Evolutionary conservation across 2,329 filamentous ascomycete genomes (phyloP), one percentile per base, ranked within the genome.

Genomic region (Xylariales sp.): DNA sequence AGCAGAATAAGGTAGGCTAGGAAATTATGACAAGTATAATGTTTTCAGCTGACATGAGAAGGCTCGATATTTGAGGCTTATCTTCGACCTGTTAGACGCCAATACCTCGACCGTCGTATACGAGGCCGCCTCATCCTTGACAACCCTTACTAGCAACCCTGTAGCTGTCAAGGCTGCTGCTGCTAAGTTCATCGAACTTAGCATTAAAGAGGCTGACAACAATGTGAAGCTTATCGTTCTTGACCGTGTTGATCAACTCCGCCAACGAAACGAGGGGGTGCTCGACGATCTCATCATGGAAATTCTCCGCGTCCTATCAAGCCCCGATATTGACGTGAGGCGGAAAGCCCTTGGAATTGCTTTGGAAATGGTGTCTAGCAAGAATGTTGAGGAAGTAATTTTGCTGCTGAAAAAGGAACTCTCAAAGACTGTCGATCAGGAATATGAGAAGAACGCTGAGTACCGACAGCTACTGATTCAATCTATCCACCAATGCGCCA

Each of bases 211-310:
- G 81, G 91, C 96, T 0, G 96, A 99, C 80, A 99, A 99, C 85
- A 99, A 99, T 78, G 96, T 99, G 71, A 99, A 99, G 83, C 90
- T 99, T 53, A 99, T 99, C 74, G 96, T 99, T 23, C 86, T 99
- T 50, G 96, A 98, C 77, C 91, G 95, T 53, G 96, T 99, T 45
- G 92, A 97, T 75, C 91, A 95, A 75, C 81, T 97, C 70, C 88
- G 94, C 74, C 90, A 91, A 78, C 93, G 93, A 81, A 97, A 97
- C 74, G 93, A 96, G 77, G 94, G 94, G 60, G 90, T 98, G 23
- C 82, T 99, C 65, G 94, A 98, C 77, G 96, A 99, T 76, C 82
- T 98, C 56, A 93, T 93, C 4, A 98, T 99, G 96, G 96, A 99
- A 80, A 94, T 98, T 63, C 86, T 99, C 53, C 93, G 96, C 62